A percentile compares a stretch with the other conserved stretches of the same genome.
phyloP scores from a whole-genome alignment of 2,329 filamentous ascomycete genomes.

The Venturiaceae sp. region DNA sequence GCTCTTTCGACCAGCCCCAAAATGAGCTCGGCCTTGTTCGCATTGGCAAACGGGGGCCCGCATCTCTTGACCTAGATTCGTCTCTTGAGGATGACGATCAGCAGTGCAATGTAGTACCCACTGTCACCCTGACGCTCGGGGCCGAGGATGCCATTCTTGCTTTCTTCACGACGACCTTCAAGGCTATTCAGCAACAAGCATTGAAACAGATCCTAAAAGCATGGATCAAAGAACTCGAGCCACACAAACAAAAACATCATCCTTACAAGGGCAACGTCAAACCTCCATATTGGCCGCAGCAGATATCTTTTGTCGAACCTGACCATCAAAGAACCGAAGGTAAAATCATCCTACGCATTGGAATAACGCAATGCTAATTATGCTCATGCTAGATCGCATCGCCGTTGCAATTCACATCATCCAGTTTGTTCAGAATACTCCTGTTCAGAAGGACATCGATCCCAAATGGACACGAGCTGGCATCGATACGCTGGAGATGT shows the following conservation, averaged over 20 bases:
- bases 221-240: slow-evolving; percentile 66
- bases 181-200: slow-evolving; percentile 58
- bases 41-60: background rate
- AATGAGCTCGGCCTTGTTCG: background rate
- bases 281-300: slow-evolving; percentile 25
- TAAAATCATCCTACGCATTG: no score
- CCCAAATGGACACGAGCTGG: background rate
- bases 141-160: slow-evolving; percentile 45
- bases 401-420: slow-evolving; percentile 4
- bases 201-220: slow-evolving; percentile 66
- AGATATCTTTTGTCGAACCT: slow-evolving; percentile 60
- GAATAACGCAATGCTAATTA: background rate
- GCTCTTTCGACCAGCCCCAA: background rate
- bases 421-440: background rate
- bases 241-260: slow-evolving; percentile 66
- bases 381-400: background rate
- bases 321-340: slow-evolving; percentile 62
- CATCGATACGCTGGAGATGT: background rate
- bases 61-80: background rate
- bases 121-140: slow-evolving; percentile 30
- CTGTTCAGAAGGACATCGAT: background rate
- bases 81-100: slow-evolving; percentile 11
- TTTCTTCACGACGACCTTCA: slow-evolving; percentile 54
- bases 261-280: slow-evolving; percentile 48
- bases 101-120: background rate